Evolutionary conservation across 805 yeast genomes (phyloP), one percentile per base, ranked within the genome.

Genomic region (Kluyveromyces siamensis): DNA sequence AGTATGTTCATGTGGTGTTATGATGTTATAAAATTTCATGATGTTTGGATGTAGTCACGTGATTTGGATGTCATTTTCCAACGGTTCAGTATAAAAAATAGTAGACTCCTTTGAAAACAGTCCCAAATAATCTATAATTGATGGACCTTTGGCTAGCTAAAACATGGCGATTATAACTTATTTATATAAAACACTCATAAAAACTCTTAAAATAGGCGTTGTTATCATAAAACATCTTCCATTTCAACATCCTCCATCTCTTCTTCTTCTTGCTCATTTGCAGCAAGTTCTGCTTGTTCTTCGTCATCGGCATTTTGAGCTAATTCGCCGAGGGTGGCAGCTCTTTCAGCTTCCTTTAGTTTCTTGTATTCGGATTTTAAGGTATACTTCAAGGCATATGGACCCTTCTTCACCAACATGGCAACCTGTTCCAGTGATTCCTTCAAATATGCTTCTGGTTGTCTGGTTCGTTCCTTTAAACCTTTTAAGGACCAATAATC

Each of bases 401-500:
- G 96, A 14, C 99, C 99, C 63, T 88, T 88, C 65, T 91, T 89
- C 58, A 87, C 90, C 61, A 93, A 75, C 33, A 79, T 76, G 1
- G 98, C 98, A 60, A 93, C 87, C 44, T 84, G 80, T 52, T 91
- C 99, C 44, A 93, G 72, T 50, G 93, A 86, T 63, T 90, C 96
- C 62, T 90, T 88, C 54, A 93, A 72, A 65, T 87, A 95, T 18
- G 83, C 83, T 64, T 93, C 99, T 1, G 99, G 99, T 72, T 93
- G 99, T 59, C 84, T 83, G 2, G 97, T 89, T 56, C 96, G 79
- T 64, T 93, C 99, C 61, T 88, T 84, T 52, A 93, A 73, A 38
- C 96, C 96, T 68, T 89, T 89, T 75, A 93, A 75, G 10, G 93
- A 82, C 99, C 99, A 93, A 67, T 90, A 93, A 63, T 91, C 97